Conservation (phyloP, 352 stramenopile species). For the Pythium guiyangense region DNA sequence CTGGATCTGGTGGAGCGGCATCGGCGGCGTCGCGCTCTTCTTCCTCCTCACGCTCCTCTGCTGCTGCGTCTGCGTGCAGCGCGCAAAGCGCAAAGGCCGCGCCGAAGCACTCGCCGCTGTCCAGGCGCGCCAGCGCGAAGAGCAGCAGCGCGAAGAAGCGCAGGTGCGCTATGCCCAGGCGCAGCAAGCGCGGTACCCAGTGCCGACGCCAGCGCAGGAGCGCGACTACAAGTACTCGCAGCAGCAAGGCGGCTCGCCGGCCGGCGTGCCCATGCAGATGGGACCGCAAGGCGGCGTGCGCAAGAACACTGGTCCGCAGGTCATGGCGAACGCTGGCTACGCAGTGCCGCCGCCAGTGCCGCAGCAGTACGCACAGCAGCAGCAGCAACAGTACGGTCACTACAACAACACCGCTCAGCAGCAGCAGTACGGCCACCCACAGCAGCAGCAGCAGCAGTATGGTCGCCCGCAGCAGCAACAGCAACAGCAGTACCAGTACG, state of each 20-base stretch:
- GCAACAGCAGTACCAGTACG: slow-evolving; percentile 18
- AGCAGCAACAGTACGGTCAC: slow-evolving; percentile 10
- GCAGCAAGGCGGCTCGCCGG: slow-evolving; percentile 16
- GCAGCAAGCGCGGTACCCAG: slow-evolving; percentile 32
- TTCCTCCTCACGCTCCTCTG: slow-evolving; percentile 65
- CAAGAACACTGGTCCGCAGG: slow-evolving; percentile 33
- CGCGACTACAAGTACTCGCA: slow-evolving; percentile 27
- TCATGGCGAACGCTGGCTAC: slow-evolving; percentile 36
- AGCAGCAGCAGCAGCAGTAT: slow-evolving; percentile 10
- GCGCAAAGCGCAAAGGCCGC: slow-evolving; percentile 73
- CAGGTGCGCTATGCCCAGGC: slow-evolving; percentile 47
- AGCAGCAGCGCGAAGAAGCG: slow-evolving; percentile 38
- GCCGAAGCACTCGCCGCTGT: slow-evolving; percentile 57
- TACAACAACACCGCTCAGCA: slow-evolving; percentile 6
- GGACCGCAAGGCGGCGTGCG: slow-evolving; percentile 9
- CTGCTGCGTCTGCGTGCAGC: slow-evolving; percentile 74
- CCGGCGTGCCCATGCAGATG: slow-evolving; percentile 10
- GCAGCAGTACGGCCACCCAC: slow-evolving; percentile 13
- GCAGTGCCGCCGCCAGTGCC: slow-evolving; percentile 10
- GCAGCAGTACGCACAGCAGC: slow-evolving; percentile 11
- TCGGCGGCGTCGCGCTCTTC: slow-evolving; percentile 57
- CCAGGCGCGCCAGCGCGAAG: slow-evolving; percentile 46
- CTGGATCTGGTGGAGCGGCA: slow-evolving; percentile 74
- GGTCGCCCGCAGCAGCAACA: slow-evolving; percentile 7
- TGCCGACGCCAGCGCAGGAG: slow-evolving; percentile 13